Base-by-base conservation (phyloP, 1,139 yeast species). In the Wickerhamomyces sp. region DNA sequence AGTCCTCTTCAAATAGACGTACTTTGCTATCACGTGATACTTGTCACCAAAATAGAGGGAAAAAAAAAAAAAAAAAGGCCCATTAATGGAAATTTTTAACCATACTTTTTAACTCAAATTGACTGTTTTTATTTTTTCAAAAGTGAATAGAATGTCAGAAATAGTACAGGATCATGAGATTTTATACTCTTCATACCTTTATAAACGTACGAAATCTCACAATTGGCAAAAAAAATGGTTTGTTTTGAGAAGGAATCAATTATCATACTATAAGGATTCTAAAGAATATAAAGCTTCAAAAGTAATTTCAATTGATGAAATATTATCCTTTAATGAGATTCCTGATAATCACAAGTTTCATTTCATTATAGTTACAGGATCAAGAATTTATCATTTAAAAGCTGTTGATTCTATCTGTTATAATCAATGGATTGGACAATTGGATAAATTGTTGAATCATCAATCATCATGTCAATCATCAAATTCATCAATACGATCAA, bases 231-330 rank as follows among this genome's bases (percentile, higher is more conserved):
- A 68, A 48, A 63, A 69, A 36, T 81, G 87, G 87, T 76, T 78
- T 51, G 83, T 79, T 3, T 64, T 81, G n/a, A 64, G 87, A 36
- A 66, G 67, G 18, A 68, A 73, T 42, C 85, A 78, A 56, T 64
- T 81, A 35, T 69, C 81, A 14, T 78, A 76, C 59, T 81, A 81
- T 59, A 79, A 79, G 56, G 82, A 79, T 54, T 69, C 73, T 14
- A 64, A 71, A 36, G 87, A 81, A 56, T 73, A 78, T 58, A 77
- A 78, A 57, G 79, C 84, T 0, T 65, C 71, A 39, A 69, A 66
- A 42, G 81, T 81, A 11, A 66, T 79, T 18, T 64, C 50, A 7
- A 27, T 48, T 26, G 47, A 43, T 18, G 49, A 52, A n/a, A 41
- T 57, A 1, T 37, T 57, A 6, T 51, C 71, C 6, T 66, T 69